These are phyloP conservation scores for Chamaecrista fasciculata DNA, from an alignment of 306 rosid genomes.

Conservation along the genomic window DNA sequence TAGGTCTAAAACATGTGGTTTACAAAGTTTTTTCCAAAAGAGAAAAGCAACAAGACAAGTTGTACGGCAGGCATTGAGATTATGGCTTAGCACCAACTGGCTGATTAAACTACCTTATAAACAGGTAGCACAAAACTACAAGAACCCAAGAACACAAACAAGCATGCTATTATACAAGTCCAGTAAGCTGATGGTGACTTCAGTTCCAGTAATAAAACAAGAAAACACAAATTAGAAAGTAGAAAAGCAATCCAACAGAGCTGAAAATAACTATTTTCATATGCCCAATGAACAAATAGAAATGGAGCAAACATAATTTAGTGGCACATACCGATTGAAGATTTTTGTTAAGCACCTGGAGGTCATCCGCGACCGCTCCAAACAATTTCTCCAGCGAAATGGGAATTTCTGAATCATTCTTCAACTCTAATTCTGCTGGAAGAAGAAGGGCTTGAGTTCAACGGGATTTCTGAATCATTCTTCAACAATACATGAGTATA, in stretches of 20 bases:
- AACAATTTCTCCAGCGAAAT: slow-evolving; percentile 55
- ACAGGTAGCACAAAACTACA: background rate
- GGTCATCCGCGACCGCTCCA: slow-evolving; percentile 85
- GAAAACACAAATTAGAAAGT: background rate
- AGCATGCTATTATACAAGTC: background rate
- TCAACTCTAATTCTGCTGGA: slow-evolving; percentile 48
- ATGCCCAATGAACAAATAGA: background rate
- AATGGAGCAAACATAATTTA: background rate
- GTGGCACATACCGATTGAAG: slow-evolving; percentile 68
- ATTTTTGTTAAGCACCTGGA: slow-evolving; percentile 66
- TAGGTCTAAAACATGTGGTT: background rate
- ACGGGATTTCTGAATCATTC: no score
- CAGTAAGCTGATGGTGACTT: background rate
- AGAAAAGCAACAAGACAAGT: slow-evolving; percentile 10
- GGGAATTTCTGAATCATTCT: slow-evolving; percentile 41
- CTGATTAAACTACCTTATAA: background rate
- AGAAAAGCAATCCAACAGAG: background rate
- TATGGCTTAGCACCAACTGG: background rate
- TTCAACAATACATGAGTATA: no score
- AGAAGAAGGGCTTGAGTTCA: no score
- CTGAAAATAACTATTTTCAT: slow-evolving; percentile 2
- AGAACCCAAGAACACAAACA: slow-evolving; percentile 2
- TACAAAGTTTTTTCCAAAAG: no score
- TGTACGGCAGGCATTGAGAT: slow-evolving; percentile 8
- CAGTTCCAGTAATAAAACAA: background rate